Evolutionary conservation across 805 yeast species (phyloP).

Genomic region (Myxozyma geophila): DNA sequence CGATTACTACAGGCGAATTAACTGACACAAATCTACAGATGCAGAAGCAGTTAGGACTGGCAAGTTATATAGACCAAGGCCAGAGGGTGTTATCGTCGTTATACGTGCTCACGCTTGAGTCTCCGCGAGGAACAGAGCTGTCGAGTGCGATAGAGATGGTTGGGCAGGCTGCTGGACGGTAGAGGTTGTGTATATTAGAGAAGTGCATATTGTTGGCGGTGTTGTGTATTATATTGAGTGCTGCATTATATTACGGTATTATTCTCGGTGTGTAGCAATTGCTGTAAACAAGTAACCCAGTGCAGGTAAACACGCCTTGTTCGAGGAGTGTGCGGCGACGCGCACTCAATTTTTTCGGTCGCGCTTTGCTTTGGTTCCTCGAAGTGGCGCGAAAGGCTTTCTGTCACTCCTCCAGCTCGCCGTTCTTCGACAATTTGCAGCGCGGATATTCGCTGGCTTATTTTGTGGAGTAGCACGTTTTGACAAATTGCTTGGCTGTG

Average conservation of each 20-base stretch:
- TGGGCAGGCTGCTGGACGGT: conserved; percentile 21
- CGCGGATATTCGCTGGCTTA: too few relatives aligned
- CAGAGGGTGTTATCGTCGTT: conserved; percentile 18
- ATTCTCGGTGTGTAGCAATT: too few relatives aligned
- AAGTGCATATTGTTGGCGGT: background rate
- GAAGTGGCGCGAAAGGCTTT: too few relatives aligned
- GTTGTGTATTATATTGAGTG: background rate
- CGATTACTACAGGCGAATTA: background rate
- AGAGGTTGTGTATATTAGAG: conserved; percentile 1
- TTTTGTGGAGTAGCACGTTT: too few relatives aligned
- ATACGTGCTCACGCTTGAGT: conserved; percentile 18
- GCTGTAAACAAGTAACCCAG: too few relatives aligned
- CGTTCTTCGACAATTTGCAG: too few relatives aligned
- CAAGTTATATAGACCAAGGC: conserved; percentile 8
- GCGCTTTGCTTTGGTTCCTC: too few relatives aligned
- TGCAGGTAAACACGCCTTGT: too few relatives aligned
- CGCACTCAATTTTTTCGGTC: too few relatives aligned
- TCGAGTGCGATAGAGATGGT: conserved; percentile 24
- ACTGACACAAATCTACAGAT: conserved; percentile 4
- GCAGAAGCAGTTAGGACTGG: conserved; percentile 10
- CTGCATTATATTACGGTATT: background rate
- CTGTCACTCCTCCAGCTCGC: too few relatives aligned
- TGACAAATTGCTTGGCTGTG: background rate
- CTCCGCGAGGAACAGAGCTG: conserved; percentile 14
- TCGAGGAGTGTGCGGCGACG: too few relatives aligned